Base-by-base conservation (phyloP, 164 flowering plant species). In the Kingdonia uniflora region DNA sequence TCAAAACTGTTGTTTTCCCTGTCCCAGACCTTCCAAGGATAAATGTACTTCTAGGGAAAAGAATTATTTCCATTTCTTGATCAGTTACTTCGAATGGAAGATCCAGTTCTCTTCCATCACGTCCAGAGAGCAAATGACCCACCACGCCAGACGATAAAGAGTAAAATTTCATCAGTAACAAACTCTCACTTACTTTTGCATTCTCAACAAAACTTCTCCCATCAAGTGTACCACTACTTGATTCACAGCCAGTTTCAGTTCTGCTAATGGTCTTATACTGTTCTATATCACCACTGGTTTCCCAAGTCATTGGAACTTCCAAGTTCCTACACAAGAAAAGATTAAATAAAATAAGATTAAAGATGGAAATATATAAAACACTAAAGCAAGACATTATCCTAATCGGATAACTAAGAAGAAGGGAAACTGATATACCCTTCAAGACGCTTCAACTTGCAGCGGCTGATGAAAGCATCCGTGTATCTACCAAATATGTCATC, bases 11-110 rank as follows among this genome's bases (percentile, higher is more conserved):
- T 1, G 97, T 88, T 59, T 88, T 88, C 40, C 97, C 97, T 1
- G 96, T 88, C 6, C 96, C 95, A 0, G 96, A 88, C 44, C 96
- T 67, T 45, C 96, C 96, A 20, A 85, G 61, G 19, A 88, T 71
- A 51, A 88, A 88, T 19, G 76, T 57, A 57, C 82, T 88, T 54
- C 55, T 62, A 7, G 57, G 69, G 33, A 59, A 80, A 12, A 54
- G 55, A 49, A 88, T 81, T 19, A 85, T 78, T 56, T 85, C 81
- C 42, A 33, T 24, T 54, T 88, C 80, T 46, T 76, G 68, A 52
- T 83, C 79, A 2, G 83, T 83, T 22, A 83, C 81, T 63, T 85
- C 97, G 67, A 88, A 83, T n/a, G 95, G 97, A 12, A 85, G 76
- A 54, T 83, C 85, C 54, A 83, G 24, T 62, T 81, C 87, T 61